Evolutionary conservation across 2,329 filamentous ascomycete genomes (phyloP).

Genomic region (Fusarium phyllophilum): DNA sequence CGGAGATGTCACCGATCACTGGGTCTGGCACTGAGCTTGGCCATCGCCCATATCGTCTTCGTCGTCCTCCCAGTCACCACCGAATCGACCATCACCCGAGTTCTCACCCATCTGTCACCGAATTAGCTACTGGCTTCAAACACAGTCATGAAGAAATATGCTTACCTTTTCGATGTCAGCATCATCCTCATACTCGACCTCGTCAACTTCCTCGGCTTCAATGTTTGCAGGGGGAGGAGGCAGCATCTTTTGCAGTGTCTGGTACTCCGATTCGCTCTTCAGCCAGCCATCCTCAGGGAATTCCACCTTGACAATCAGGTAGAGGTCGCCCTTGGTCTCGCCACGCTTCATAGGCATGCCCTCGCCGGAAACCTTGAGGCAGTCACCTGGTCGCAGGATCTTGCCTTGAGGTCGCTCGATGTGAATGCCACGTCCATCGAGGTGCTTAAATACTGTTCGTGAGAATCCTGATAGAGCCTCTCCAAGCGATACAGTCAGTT

Average conservation of each 20-base stretch:
- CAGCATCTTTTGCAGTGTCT: slow-evolving; percentile 78
- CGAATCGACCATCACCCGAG: slow-evolving; percentile 73
- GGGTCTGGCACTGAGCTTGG: slow-evolving; percentile 76
- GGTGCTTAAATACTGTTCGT: slow-evolving; percentile 87
- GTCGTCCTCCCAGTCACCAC: slow-evolving; percentile 72
- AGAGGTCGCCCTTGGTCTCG: slow-evolving; percentile 86
- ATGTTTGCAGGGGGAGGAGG: slow-evolving; percentile 72
- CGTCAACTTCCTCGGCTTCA: slow-evolving; percentile 80
- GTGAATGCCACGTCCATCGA: slow-evolving; percentile 91
- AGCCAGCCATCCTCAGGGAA: slow-evolving; percentile 93
- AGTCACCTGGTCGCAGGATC: slow-evolving; percentile 83
- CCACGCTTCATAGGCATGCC: slow-evolving; percentile 94
- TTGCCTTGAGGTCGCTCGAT: slow-evolving; percentile 83
- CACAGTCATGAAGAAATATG: slow-evolving; percentile 3
- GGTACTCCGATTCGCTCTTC: slow-evolving; percentile 74
- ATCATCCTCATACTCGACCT: slow-evolving; percentile 87
- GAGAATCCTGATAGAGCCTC: slow-evolving; percentile 92
- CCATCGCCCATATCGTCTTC: slow-evolving; percentile 76
- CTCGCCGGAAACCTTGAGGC: slow-evolving; percentile 86
- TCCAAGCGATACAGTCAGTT: slow-evolving; percentile 81
- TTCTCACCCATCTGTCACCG: slow-evolving; percentile 72
- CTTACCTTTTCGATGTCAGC: slow-evolving; percentile 82
- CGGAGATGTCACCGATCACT: slow-evolving; percentile 59
- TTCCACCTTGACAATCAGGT: slow-evolving; percentile 83
- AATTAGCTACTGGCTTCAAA: slow-evolving; percentile 17